Evolutionary conservation across 176 grass and related monocot species (phyloP), one percentile per base, ranked within the genome.

Genomic region (Chloris gayana): DNA sequence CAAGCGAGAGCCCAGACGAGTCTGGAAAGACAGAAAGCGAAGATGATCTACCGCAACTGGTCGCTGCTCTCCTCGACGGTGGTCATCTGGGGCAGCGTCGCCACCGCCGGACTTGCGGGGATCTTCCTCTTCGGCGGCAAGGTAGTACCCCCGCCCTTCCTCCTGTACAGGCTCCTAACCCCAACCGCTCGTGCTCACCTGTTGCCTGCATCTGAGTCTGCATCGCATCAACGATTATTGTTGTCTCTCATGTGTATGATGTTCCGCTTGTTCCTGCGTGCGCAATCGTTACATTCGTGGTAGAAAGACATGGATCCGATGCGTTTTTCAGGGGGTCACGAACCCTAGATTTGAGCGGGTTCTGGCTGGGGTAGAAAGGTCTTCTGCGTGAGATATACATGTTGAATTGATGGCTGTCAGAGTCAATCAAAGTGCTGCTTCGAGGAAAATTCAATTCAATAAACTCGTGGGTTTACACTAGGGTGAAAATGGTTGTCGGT

Each of bases 41-140:
- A 61, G 58, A 61, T 61, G 58, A 61, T 61, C 58, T 61, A 61
- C 58, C 58, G 58, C 58, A 61, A 61, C 58, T 61, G 58, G 58
- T 61, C 58, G 58, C 58, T 61, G 58, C 58, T 61, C 25, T 61
- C 58, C 11, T 61, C 58, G 11, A 61, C 58, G 58, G 25, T 61
- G 58, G 58, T 61, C 24, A 61, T 61, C 24, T 61, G 58, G 58
- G 58, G 58, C 58, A 12, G 58, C 58, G 58, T 61, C 25, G 58
- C 58, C 58, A 14, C 58, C 25, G 58, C 58, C 58, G 58, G 58
- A 24, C 58, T 61, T 0, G 58, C 58, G 12, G 58, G 58, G 58
- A 61, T 27, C 58, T 61, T 61, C 58, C 3, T 61, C 24, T 61
- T 61, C 24, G 58, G 58, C 12, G 58, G 58, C 58, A 61, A 61